phyloP scores from a whole-genome alignment of 2,329 filamentous ascomycete species.

The Nemania diffusa region DNA sequence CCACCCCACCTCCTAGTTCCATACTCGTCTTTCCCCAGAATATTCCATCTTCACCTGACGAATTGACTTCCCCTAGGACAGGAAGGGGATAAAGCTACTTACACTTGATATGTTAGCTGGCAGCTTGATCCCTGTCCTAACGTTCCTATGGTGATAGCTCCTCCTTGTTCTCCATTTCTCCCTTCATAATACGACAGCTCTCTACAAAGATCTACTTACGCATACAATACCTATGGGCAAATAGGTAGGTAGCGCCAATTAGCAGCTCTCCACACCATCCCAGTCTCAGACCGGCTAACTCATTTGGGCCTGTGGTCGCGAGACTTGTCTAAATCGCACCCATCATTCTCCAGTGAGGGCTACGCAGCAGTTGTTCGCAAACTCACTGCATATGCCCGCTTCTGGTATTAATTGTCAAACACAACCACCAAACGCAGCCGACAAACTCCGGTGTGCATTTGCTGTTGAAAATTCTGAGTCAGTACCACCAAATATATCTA shows the following conservation, averaged over 20 bases:
- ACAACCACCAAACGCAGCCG: background rate
- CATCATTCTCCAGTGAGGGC: background rate
- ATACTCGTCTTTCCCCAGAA: background rate
- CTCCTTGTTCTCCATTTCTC: background rate
- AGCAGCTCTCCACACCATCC: conserved; percentile 12
- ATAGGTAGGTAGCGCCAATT: background rate
- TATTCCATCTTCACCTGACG: background rate
- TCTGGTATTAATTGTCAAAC: conserved; percentile 3
- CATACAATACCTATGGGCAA: too few species aligned
- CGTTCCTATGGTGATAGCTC: too few species aligned
- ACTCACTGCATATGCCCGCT: background rate
- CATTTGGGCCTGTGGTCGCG: conserved; percentile 10
- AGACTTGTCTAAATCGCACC: background rate
- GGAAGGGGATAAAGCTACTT: too few species aligned
- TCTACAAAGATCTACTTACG: too few species aligned
- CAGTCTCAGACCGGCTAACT: background rate
- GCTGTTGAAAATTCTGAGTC: background rate
- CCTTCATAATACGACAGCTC: too few species aligned
- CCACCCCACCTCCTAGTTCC: background rate
- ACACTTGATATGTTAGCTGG: too few species aligned
- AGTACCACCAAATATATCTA: background rate
- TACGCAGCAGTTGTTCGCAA: conserved; percentile 1
- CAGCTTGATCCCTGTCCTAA: too few species aligned
- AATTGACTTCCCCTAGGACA: too few species aligned
- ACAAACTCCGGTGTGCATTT: background rate